Evolutionary conservation across 2,329 filamentous ascomycete genomes (phyloP).

Genomic region (Pseudocercospora pini-densiflorae): DNA sequence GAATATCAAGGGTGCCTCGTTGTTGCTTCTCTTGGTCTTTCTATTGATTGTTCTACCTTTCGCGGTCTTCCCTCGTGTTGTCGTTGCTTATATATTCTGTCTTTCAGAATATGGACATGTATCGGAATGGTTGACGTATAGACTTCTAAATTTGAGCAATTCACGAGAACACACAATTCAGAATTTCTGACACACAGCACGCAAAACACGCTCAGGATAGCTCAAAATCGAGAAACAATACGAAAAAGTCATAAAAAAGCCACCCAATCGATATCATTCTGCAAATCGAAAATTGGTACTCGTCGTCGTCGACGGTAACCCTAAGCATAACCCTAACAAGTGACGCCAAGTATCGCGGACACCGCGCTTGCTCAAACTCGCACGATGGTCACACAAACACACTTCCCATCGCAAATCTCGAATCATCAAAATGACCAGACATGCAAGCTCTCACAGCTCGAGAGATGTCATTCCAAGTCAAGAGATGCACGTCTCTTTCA

Average conservation of each 20-base stretch:
- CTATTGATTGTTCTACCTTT: neutral
- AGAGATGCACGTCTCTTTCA: neutral
- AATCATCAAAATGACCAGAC: neutral
- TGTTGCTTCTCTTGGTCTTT: neutral
- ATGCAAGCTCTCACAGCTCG: neutral
- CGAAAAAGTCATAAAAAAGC: neutral
- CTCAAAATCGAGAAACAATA: neutral
- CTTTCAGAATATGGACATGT: neutral
- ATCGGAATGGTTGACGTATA: neutral
- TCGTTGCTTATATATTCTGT: neutral
- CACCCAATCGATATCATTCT: neutral
- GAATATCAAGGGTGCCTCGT: neutral
- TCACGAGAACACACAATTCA: neutral
- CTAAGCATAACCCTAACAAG: neutral
- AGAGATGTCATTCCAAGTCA: neutral
- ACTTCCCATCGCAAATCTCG: neutral
- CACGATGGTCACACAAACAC: neutral
- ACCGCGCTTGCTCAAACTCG: neutral
- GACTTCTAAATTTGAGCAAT: neutral
- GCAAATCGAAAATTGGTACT: neutral
- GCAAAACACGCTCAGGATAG: neutral
- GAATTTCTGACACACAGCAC: neutral
- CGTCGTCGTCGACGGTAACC: neutral
- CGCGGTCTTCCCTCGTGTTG: neutral
- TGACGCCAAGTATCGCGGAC: neutral